phyloP scores from a whole-genome alignment of 345 rosid species.

The Noccaea caerulescens region DNA sequence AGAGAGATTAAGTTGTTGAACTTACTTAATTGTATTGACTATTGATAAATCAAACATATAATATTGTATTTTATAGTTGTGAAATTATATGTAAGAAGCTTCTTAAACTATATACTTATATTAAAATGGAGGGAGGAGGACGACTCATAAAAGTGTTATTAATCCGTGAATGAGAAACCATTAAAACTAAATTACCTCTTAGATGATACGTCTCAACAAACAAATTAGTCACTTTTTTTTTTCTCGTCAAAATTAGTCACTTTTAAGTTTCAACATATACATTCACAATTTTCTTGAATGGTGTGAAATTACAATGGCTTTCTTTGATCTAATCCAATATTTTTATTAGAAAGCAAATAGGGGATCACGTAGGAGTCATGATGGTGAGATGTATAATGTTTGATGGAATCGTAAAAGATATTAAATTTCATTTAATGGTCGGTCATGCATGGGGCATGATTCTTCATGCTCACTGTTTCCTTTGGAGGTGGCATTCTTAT shows the following conservation, averaged over 20 bases:
- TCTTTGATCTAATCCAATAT: background rate
- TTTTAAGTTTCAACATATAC: background rate
- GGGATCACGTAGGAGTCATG: slow-evolving; percentile 40
- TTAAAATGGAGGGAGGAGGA: too few species aligned
- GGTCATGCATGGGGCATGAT: slow-evolving; percentile 42
- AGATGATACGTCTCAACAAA: background rate
- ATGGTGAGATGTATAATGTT: slow-evolving; percentile 23
- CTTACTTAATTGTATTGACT: too few species aligned
- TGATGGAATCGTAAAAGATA: slow-evolving; percentile 34
- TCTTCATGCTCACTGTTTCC: slow-evolving; percentile 36
- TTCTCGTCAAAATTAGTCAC: background rate
- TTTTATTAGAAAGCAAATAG: background rate
- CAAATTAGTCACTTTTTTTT: background rate
- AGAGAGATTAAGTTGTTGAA: too few species aligned
- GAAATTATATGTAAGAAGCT: too few species aligned
- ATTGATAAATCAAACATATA: too few species aligned
- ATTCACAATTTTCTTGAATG: background rate
- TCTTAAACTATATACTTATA: too few species aligned
- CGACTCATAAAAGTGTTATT: background rate
- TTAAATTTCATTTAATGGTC: slow-evolving; percentile 33
- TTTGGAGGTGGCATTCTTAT: slow-evolving; percentile 42
- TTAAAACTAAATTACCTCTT: background rate
- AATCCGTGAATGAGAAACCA: background rate
- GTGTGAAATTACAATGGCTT: background rate
- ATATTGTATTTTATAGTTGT: too few species aligned